Evolutionary conservation across 1,139 yeast genomes (phyloP), one percentile per base, ranked within the genome.

Genomic region (Suhomyces panamericanus): DNA sequence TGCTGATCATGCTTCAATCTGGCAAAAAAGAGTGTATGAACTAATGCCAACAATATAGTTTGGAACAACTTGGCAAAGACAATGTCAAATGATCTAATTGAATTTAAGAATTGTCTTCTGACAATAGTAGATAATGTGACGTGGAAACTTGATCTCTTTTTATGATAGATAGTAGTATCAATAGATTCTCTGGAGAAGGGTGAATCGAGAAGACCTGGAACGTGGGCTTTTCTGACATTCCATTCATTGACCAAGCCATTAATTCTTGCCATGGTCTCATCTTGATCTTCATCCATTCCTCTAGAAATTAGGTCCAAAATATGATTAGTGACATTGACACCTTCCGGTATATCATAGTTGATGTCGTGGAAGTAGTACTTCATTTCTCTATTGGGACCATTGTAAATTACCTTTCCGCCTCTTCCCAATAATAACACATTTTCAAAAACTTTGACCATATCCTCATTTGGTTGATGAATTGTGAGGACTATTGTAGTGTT

Each of bases 381-480:
- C 26, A 81, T 64, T 62, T 75, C 63, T 6, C 60, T 58, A 4
- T 65, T 55, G 3, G 71, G 63, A 0, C 85, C 86, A 63, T 84
- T 80, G 57, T 77, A 88, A 6, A 85, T 82, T 9, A 83, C 85
- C 42, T 67, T 66, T 3, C 96, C 96, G 11, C 91, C 90, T 56
- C 80, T 81, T 0, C 88, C 87, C 27, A 88, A 66, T 36, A 88
- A 64, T 17, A 87, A 65, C 15, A 88, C 70, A 22, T 84, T 77
- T 6, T 89, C 93, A 67, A 88, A 87, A 42, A 67, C 67, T 6
- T 70, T 59, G 52, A 85, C 81, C 52, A 87, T 67, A 42, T 80
- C 85, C 22, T 81, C 81, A 51, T 87, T 77, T 1, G 96, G 96
- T 56, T 89, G 96, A 59, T 89, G 96, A 42, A 89, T 85, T 0